Evolutionary conservation across 164 flowering plant genomes (phyloP).

Genomic region (Vitis amurensis): DNA sequence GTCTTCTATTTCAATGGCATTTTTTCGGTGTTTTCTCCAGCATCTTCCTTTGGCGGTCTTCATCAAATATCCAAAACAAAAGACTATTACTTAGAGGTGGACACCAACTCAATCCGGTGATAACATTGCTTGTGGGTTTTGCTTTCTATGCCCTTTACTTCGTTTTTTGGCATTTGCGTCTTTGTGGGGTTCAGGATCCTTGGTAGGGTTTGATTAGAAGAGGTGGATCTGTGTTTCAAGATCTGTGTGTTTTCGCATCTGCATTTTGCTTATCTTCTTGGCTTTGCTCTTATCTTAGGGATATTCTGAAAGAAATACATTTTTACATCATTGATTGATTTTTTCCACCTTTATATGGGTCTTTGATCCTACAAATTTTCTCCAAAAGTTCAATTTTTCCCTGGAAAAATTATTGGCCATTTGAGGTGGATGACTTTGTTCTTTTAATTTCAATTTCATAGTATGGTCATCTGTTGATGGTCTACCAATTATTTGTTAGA

Average conservation of each 20-base stretch:
- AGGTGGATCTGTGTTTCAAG: conserved; percentile 32
- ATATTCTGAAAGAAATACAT: conserved; percentile 21
- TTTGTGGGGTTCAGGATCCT: conserved; percentile 39
- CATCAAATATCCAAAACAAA: too few species aligned
- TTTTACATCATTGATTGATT: conserved; percentile 11
- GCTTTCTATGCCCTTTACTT: conserved; percentile 18
- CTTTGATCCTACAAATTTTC: conserved; percentile 10
- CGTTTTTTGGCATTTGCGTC: conserved; percentile 37
- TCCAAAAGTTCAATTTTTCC: conserved; percentile 1
- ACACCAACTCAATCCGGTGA: too few species aligned
- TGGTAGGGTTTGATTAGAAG: conserved; percentile 28
- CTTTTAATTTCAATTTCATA: background rate
- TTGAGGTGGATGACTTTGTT: conserved; percentile 16
- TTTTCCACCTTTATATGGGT: background rate
- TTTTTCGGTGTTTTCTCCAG: too few species aligned
- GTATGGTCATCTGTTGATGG: too few species aligned
- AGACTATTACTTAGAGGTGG: too few species aligned
- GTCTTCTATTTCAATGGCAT: too few species aligned
- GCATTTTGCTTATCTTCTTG: conserved; percentile 16
- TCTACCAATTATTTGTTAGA: conserved; percentile 1
- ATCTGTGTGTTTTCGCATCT: conserved; percentile 32
- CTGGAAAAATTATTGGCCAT: conserved; percentile 14
- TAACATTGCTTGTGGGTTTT: conserved; percentile 22
- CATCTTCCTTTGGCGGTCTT: too few species aligned
- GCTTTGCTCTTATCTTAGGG: conserved; percentile 24